These are phyloP conservation scores for Monilinia fructigena DNA, from an alignment of 2,329 filamentous ascomycete species.

Conservation along the genomic window DNA sequence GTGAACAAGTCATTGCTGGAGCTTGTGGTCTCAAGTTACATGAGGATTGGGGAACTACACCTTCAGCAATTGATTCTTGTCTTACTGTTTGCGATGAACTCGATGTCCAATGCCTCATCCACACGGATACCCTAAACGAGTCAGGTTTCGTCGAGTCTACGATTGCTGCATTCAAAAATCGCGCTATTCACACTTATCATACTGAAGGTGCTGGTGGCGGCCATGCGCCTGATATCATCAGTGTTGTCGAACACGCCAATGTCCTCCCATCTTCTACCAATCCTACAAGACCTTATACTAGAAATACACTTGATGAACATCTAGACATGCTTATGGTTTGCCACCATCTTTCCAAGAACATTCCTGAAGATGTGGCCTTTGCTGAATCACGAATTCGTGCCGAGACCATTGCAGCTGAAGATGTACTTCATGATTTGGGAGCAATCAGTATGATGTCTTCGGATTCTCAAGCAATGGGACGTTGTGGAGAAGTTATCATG, in stretches of 20 bases:
- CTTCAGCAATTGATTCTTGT: conserved; percentile 86
- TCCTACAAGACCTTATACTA: conserved; percentile 85
- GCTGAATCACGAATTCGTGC: conserved; percentile 91
- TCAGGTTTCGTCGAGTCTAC: conserved; percentile 96
- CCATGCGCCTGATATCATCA: conserved; percentile 94
- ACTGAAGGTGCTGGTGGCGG: conserved; percentile 94
- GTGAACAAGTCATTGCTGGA: conserved; percentile 78
- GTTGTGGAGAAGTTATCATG: conserved; percentile 88
- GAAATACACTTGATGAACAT: conserved; percentile 93
- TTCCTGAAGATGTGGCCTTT: conserved; percentile 93
- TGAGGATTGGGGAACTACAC: conserved; percentile 93
- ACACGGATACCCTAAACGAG: conserved; percentile 95
- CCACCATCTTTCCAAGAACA: conserved; percentile 88
- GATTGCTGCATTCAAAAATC: conserved; percentile 76
- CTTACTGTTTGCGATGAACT: conserved; percentile 83
- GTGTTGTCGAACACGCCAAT: conserved; percentile 82
- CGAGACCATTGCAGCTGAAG: conserved; percentile 94
- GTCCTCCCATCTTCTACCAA: conserved; percentile 91
- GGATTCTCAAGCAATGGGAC: conserved; percentile 95
- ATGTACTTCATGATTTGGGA: conserved; percentile 90
- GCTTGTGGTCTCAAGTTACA: conserved; percentile 91
- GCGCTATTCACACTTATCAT: conserved; percentile 95
- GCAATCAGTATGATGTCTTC: conserved; percentile 98
- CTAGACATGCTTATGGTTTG: conserved; percentile 99
- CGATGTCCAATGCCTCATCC: conserved; percentile 90